Evolutionary conservation across 768 basidiomycete genomes (phyloP), one percentile per base, ranked within the genome.

Genomic region (Tulasnella calospora): DNA sequence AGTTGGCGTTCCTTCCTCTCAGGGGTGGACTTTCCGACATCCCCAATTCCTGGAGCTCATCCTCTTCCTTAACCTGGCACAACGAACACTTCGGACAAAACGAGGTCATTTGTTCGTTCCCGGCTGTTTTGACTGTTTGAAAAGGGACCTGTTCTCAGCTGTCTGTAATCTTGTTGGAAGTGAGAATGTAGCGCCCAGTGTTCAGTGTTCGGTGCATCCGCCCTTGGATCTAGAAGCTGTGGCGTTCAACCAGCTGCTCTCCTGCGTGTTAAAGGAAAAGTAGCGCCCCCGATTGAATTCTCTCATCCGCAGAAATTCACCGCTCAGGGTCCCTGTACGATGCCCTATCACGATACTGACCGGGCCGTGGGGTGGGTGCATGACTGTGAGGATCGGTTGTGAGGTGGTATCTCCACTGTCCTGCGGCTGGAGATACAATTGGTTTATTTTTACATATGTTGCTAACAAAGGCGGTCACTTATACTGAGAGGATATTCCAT

Each of bases 1-100:
- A 57, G 51, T 23, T 78, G 77, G 77, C 77, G 77, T 33, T 71
- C 40, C 35, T 78, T 78, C 69, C 46, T 78, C 33, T 47, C 77
- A 15, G 44, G 46, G 15, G 71, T 71, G n/a, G 77, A 78, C 69
- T 71, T 78, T n/a, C 77, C 77, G 5, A 71, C 71, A 1, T 71
- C 77, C 38, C 77, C 77, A 7, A 72, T 78, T 21, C 77, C 77
- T 21, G 44, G 38, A 27, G 40, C 51, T 57, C 75, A 36, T 19
- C 75, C 61, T 2, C 61, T 67, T 67, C 61, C 61, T 30, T 67
- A 33, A 35, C 5, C 30, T 67, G 61, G n/a, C n/a, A n/a, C n/a
- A n/a, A n/a, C n/a, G n/a, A n/a, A n/a, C n/a, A n/a, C n/a, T n/a
- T n/a, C n/a, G n/a, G n/a, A n/a, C n/a, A n/a, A n/a, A n/a, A n/a